Percentiles rank a stretch among this genome's conserved stretches.
Evolutionary conservation across 2,329 filamentous ascomycete species (phyloP).

Genomic region (Cladosporium phlei): DNA sequence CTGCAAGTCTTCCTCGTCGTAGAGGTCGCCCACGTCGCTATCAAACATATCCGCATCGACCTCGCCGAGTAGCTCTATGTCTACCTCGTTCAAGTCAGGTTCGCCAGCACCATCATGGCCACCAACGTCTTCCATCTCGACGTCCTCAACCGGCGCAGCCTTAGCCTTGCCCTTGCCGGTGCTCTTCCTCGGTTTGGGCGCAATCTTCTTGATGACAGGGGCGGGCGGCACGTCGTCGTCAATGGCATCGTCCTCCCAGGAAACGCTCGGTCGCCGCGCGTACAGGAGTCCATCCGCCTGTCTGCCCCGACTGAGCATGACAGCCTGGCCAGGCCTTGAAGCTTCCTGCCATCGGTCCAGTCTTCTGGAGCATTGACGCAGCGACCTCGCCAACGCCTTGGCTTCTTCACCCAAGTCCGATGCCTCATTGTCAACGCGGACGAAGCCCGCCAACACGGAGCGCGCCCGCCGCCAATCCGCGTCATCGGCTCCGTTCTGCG

Average conservation of each 20-base stretch:
- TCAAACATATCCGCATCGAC: too few species aligned
- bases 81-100: too few species aligned
- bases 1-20: too few species aligned
- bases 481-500: conserved; percentile 21
- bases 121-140: conserved; percentile 13
- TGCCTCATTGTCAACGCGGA: conserved; percentile 54
- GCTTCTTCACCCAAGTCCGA: conserved; percentile 76
- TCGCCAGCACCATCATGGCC: too few species aligned
- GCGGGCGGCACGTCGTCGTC: conserved; percentile 5
- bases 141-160: conserved; percentile 11
- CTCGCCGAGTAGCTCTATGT: too few species aligned
- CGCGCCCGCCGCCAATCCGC: conserved; percentile 16
- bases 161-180: conserved; percentile 8
- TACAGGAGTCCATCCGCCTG: conserved; percentile 14
- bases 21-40: too few species aligned
- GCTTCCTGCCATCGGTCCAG: conserved; percentile 63
- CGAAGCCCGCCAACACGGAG: conserved; percentile 48
- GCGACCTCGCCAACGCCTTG: conserved; percentile 59
- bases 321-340: conserved; percentile 27
- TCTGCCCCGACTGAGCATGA: conserved; percentile 23
- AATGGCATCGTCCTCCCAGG: neutral
- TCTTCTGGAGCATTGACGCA: conserved; percentile 60
- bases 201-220: neutral
- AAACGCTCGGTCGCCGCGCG: neutral
- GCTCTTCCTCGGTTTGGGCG: conserved; percentile 13